A percentile compares a stretch with the other conserved stretches of the same genome.
phyloP scores from a whole-genome alignment of 768 basidiomycete genomes.

The Trametes cinnabarina region DNA sequence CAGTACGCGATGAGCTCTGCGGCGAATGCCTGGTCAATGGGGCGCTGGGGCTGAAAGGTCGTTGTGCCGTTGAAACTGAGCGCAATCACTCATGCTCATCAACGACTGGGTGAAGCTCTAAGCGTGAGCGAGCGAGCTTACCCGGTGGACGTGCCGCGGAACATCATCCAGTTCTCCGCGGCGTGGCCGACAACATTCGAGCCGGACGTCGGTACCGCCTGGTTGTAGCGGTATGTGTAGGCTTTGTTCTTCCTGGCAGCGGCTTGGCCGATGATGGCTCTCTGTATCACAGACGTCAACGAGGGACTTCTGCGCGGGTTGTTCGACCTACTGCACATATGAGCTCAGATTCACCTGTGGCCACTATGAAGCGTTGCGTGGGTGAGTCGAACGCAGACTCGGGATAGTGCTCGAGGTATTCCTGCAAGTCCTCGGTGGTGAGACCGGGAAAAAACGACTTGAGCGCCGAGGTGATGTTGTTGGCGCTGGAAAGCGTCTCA shows the following conservation, averaged over 20 bases:
- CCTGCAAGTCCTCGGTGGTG: constrained; percentile 37
- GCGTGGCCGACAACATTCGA: constrained; percentile 43
- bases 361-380: constrained; percentile 41
- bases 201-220: constrained; percentile 45
- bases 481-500: constrained; percentile 50
- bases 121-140: constrained; percentile 27
- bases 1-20: constrained; percentile 63
- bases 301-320: neutral
- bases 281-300: neutral
- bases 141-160: constrained; percentile 60
- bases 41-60: constrained; percentile 45
- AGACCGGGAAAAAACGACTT: constrained; percentile 46
- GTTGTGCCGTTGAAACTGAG: constrained; percentile 48
- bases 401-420: constrained; percentile 43
- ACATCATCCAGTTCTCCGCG: constrained; percentile 71
- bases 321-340: constrained; percentile 49
- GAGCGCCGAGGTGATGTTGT: constrained; percentile 38
- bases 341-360: constrained; percentile 49
- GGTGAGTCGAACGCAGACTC: constrained; percentile 42
- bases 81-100: neutral
- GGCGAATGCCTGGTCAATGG: constrained; percentile 49
- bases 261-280: constrained; percentile 46
- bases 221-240: constrained; percentile 62
- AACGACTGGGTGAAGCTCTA: neutral
- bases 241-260: constrained; percentile 36